phyloP scores from a whole-genome alignment of 1,284 basidiomycete genomes.

The Rhodotorula mucilaginosa region DNA sequence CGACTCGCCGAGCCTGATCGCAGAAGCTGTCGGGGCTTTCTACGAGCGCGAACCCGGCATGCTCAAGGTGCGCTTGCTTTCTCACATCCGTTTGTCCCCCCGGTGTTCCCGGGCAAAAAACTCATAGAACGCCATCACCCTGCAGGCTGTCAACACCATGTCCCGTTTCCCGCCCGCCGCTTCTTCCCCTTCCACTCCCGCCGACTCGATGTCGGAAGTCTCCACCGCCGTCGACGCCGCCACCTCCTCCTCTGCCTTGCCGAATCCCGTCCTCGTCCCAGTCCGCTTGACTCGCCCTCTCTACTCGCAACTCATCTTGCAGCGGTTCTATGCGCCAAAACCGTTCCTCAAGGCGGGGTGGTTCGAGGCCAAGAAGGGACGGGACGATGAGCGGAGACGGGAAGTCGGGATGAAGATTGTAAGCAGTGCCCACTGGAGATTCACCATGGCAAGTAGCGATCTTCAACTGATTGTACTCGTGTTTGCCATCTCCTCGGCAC shows the following conservation, averaged over 20 bases:
- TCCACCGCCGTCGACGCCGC: constrained; percentile 46
- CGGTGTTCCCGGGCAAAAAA: constrained; percentile 38
- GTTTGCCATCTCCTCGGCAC: too few species aligned
- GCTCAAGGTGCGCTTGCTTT: constrained; percentile 62
- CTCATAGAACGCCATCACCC: constrained; percentile 12
- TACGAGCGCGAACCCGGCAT: constrained; percentile 87
- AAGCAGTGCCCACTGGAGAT: constrained; percentile 40
- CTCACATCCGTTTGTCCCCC: neutral
- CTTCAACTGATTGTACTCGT: neutral
- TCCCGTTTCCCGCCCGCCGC: constrained; percentile 70
- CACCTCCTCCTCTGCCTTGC: constrained; percentile 48
- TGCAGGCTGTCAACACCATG: constrained; percentile 81
- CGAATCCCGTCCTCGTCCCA: constrained; percentile 49
- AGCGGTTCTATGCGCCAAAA: constrained; percentile 87
- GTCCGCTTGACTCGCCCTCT: constrained; percentile 80
- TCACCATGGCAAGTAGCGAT: neutral
- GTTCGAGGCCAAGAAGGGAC: constrained; percentile 23
- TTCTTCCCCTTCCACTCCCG: constrained; percentile 47
- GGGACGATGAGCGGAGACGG: constrained; percentile 61
- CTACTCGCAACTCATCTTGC: constrained; percentile 86
- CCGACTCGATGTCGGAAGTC: neutral
- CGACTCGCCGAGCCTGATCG: constrained; percentile 66
- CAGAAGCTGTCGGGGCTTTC: constrained; percentile 83
- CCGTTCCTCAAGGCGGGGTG: constrained; percentile 62
- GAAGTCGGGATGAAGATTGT: constrained; percentile 86